phyloP scores from a whole-genome alignment of 345 rosid genomes.

The Hibiscus trionum region DNA sequence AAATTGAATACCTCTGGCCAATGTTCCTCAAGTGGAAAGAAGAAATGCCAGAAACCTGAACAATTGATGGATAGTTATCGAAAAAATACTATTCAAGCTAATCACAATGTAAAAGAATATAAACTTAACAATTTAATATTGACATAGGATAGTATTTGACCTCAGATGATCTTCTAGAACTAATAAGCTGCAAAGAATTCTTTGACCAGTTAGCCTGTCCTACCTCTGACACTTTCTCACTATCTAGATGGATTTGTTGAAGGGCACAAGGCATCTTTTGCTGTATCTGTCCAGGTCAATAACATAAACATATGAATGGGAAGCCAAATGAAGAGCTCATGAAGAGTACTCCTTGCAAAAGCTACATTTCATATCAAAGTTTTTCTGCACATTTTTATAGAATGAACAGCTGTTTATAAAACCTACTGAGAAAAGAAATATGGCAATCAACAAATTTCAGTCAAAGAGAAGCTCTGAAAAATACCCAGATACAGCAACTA shows the following conservation, averaged over 20 bases:
- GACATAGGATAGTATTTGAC: constrained; percentile 2
- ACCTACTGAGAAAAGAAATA: neutral
- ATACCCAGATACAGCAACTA: neutral
- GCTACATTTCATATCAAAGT: neutral
- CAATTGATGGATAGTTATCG: neutral
- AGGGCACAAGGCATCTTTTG: constrained; percentile 28
- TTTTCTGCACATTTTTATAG: neutral
- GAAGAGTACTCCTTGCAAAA: neutral
- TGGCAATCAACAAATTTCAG: neutral
- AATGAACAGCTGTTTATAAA: neutral
- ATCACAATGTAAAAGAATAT: neutral
- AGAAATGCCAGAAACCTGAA: constrained; percentile 16
- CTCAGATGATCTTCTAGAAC: constrained; percentile 13
- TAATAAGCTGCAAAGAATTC: constrained; percentile 18
- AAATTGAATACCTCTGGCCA: constrained; percentile 20
- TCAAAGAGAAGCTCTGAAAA: neutral
- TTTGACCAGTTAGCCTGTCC: constrained; percentile 17
- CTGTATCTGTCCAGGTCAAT: constrained; percentile 18
- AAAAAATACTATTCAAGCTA: neutral
- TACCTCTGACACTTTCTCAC: constrained; percentile 11
- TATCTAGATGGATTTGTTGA: constrained; percentile 16
- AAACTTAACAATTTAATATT: neutral
- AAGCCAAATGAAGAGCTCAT: neutral
- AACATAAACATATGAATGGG: constrained; percentile 7
- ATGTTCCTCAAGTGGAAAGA: constrained; percentile 12